Evolutionary conservation across 306 rosid genomes (phyloP).

Genomic region (Cyamopsis tetragonoloba): DNA sequence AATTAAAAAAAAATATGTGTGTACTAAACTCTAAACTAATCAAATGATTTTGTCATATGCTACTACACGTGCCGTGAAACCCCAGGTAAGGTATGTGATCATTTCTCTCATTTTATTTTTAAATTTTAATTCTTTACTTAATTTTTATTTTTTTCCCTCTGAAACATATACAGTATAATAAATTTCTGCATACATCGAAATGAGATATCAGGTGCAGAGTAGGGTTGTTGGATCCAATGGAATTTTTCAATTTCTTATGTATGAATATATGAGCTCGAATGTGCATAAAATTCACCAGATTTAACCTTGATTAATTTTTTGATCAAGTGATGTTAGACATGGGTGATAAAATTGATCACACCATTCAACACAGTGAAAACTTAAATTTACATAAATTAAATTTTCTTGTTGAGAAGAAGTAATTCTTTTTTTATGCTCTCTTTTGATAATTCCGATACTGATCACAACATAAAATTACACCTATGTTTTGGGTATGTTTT

Average conservation of each 20-base stretch:
- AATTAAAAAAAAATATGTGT: too few relatives aligned
- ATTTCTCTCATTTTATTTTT: not conserved
- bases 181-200: constrained; percentile 33
- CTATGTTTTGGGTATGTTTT: too few relatives aligned
- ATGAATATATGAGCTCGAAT: constrained; percentile 12
- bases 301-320: not conserved
- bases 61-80: constrained; percentile 17
- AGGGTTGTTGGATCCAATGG: constrained; percentile 54
- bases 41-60: constrained; percentile 21
- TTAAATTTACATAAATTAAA: not conserved
- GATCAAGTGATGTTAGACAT: not conserved
- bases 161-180: constrained; percentile 13
- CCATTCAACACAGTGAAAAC: not conserved
- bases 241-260: constrained; percentile 32
- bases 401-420: not conserved
- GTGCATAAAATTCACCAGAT: constrained; percentile 29
- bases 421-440: not conserved
- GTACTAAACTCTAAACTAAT: too few relatives aligned
- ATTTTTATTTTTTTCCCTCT: not conserved
- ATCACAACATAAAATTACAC: too few relatives aligned
- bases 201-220: constrained; percentile 27
- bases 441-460: not conserved
- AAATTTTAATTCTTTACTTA: too few relatives aligned
- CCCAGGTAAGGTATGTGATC: not conserved
- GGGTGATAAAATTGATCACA: not conserved